These are phyloP conservation scores for Corymbia maculata DNA, from an alignment of 345 rosid species.

Conservation along the genomic window DNA sequence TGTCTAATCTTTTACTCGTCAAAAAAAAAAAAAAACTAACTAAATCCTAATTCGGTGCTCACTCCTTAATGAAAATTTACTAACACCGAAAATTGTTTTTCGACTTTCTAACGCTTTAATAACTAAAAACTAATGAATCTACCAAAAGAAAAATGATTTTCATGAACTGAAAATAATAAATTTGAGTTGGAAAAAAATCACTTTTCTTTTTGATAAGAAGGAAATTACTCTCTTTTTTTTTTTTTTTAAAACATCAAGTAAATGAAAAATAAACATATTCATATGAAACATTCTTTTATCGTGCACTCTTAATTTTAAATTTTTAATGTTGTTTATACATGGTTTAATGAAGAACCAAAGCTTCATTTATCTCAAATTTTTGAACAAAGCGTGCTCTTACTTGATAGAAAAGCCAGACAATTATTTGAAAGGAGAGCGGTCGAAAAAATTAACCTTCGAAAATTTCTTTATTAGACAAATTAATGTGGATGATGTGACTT, in stretches of 20 bases:
- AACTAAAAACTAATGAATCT: background rate
- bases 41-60: background rate
- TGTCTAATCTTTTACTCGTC: background rate
- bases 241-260: too few species aligned
- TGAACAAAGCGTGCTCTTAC: background rate
- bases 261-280: background rate
- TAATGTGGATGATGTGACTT: background rate
- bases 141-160: background rate
- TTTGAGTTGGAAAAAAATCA: accelerated
- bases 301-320: accelerated
- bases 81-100: background rate
- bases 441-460: background rate
- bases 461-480: background rate
- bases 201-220: accelerated
- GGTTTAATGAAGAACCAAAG: background rate
- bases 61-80: background rate
- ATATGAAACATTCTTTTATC: accelerated
- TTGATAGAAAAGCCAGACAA: background rate
- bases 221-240: background rate
- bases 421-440: background rate
- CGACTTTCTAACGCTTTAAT: background rate
- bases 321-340: background rate
- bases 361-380: background rate
- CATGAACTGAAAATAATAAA: background rate
- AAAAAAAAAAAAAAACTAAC: background rate